Conservation (phyloP, 352 stramenopile species). For the Peronospora farinosa region DNA sequence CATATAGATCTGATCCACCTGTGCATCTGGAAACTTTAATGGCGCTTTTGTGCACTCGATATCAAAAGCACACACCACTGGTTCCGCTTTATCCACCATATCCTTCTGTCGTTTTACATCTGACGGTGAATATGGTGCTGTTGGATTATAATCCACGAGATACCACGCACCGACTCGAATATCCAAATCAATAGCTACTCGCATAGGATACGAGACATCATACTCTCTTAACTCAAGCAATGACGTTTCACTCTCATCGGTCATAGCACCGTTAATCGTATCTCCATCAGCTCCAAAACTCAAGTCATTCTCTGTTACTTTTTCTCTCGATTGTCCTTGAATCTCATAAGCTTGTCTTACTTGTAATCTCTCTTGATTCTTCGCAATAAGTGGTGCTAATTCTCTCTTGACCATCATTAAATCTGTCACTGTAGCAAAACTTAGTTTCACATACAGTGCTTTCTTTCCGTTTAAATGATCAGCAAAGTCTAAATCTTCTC, state of each 20-base stretch:
- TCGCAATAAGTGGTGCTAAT: conserved; percentile 49
- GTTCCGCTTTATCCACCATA: conserved; percentile 90
- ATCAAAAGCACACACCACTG: conserved; percentile 97
- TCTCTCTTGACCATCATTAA: conserved; percentile 64
- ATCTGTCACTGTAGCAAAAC: conserved; percentile 79
- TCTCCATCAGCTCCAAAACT: conserved; percentile 27
- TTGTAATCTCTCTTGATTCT: conserved; percentile 60
- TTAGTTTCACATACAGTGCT: conserved; percentile 85
- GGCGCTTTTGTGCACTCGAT: conserved; percentile 99
- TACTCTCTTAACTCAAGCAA: conserved; percentile 95
- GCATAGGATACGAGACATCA: conserved; percentile 96
- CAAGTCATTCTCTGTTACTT: conserved; percentile 40
- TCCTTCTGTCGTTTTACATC: conserved; percentile 61
- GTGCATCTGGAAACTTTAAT: conserved; percentile 97
- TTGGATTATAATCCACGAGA: conserved; percentile 81
- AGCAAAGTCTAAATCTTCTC: conserved; percentile 88
- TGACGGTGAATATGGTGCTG: conserved; percentile 43
- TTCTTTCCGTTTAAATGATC: conserved; percentile 87
- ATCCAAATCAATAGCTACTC: conserved; percentile 93
- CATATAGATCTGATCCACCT: conserved; percentile 92
- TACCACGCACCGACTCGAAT: conserved; percentile 97
- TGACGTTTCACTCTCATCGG: conserved; percentile 63
- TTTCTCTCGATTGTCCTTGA: conserved; percentile 37
- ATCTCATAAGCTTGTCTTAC: conserved; percentile 64
- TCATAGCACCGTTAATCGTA: conserved; percentile 10